phyloP scores from a whole-genome alignment of 176 grass and related monocot genomes.

The Sorghum bicolor region Sorghum_bicolor_NCBIv3 NC_012876.2:747001-747500 shows the following conservation, averaged over 20 bases:
- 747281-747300: background rate
- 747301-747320: background rate
- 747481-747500: background rate
- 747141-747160: slow-evolving; percentile 6
- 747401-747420: background rate
- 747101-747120: slow-evolving; percentile 41
- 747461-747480: slow-evolving; percentile 44
- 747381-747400: slow-evolving; percentile 27
- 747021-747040: slow-evolving; percentile 29
- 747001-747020: slow-evolving; percentile 17
- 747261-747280: background rate
- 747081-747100: slow-evolving; percentile 1
- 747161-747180: background rate
- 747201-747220: background rate
- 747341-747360: slow-evolving; percentile 21
- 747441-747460: slow-evolving; percentile 35
- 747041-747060: background rate
- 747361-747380: background rate
- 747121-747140: slow-evolving; percentile 28
- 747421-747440: slow-evolving; percentile 43
- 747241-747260: background rate
- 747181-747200: background rate
- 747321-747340: slow-evolving; percentile 17
- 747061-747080: background rate
- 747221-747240: background rate